Conservation (phyloP, 2,329 filamentous ascomycete species). For the Monosporascus sp. region DNA sequence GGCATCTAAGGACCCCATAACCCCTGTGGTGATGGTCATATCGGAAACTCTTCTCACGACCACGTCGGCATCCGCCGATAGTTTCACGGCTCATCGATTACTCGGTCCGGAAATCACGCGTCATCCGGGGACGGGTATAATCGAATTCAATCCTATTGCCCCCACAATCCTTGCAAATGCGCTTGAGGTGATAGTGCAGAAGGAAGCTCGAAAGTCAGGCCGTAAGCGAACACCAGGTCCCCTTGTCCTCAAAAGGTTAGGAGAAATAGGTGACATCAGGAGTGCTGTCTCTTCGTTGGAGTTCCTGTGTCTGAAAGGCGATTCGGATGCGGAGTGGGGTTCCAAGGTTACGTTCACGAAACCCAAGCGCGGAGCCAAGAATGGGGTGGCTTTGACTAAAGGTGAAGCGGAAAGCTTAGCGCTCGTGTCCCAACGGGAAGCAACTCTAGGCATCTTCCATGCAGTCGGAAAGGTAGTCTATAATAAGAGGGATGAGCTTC, state of each 20-base stretch:
- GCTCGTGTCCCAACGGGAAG: slow-evolving; percentile 79
- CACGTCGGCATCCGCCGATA: slow-evolving; percentile 78
- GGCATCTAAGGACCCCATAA: slow-evolving; percentile 41
- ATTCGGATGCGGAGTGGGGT: slow-evolving; percentile 69
- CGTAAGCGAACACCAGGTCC: slow-evolving; percentile 72
- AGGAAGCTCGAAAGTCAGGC: slow-evolving; percentile 76
- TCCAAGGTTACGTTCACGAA: slow-evolving; percentile 68
- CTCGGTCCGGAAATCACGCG: slow-evolving; percentile 81
- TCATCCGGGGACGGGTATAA: slow-evolving; percentile 70
- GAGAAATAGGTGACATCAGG: slow-evolving; percentile 85
- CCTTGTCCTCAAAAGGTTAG: slow-evolving; percentile 69
- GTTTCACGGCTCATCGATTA: slow-evolving; percentile 85
- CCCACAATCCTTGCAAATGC: slow-evolving; percentile 81
- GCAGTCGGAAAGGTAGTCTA: slow-evolving; percentile 94
- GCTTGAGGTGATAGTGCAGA: slow-evolving; percentile 73
- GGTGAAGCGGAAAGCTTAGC: slow-evolving; percentile 76
- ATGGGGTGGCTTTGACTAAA: slow-evolving; percentile 58
- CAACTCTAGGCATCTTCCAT: slow-evolving; percentile 90
- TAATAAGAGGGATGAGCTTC: slow-evolving; percentile 73
- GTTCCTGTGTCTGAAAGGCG: slow-evolving; percentile 82
- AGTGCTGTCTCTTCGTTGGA: slow-evolving; percentile 90
- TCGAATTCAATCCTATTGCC: slow-evolving; percentile 92
- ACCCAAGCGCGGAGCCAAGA: slow-evolving; percentile 55
- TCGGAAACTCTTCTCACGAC: slow-evolving; percentile 87
- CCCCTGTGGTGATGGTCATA: slow-evolving; percentile 81